Base-by-base conservation (phyloP, 352 stramenopile genomes). In the Phytophthora hybrid region DNA sequence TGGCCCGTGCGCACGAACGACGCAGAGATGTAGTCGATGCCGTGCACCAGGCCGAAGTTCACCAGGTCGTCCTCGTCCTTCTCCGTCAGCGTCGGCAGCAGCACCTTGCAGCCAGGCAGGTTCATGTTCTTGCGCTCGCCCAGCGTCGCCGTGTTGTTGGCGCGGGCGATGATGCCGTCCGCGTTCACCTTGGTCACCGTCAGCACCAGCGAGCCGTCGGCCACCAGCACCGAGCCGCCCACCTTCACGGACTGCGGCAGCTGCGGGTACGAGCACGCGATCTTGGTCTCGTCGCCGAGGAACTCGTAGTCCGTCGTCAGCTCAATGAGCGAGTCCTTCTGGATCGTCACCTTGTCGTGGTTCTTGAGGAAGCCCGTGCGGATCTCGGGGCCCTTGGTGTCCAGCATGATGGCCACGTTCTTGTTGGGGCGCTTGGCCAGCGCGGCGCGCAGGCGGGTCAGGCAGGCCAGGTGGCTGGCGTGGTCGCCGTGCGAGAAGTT, bases 81-180 rank as follows among this genome's bases (percentile, higher is more conserved):
- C 23, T 93, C 77, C 39, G 94, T 98, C 53, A 98, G 81, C 56
- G 90, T 97, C 10, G 94, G 91, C 29, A 98, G 73, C 51, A 96
- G 76, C 32, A 98, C 89, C 68, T 93, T 92, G 60, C 87, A 91
- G 44, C 95, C 95, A 16, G 95, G 95, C 19, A 98, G 69, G 81
- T 98, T 98, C 91, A 98, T 98, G 86, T 98, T 98, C 88, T 98
- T 98, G 55, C 89, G 82, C 78, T 98, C 91, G 34, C 93, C 95
- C 29, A 98, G 85, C 9, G 64, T 80, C 11, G 88, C 92, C 56
- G 83, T 87, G 79, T 98, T 98, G 59, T 92, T 71, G 18, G 89
- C 88, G 59, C 60, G 63, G 10, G 52, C 26, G 11, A 58, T 39
- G 13, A 98, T 83, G 70, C 92, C 92, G 19, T 88, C 90, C 57